These are phyloP conservation scores for Scheffersomyces lignicola DNA, from an alignment of 1,139 yeast species.

Conservation along the genomic window DNA sequence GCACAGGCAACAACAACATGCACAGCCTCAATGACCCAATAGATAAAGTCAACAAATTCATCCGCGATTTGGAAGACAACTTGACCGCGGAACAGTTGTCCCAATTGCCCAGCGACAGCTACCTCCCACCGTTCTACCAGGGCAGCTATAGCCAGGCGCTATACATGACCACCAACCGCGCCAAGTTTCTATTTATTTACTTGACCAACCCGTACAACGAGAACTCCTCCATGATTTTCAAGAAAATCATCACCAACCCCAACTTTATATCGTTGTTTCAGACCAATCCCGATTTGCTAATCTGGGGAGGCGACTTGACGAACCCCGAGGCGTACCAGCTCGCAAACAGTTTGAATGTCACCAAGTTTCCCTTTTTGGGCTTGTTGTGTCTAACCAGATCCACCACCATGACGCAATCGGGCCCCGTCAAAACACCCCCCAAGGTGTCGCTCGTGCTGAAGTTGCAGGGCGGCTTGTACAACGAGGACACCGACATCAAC, in stretches of 20 bases:
- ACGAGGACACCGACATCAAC: slow-evolving; percentile 22
- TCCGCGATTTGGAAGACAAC: slow-evolving; percentile 37
- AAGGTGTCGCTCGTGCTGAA: slow-evolving; percentile 63
- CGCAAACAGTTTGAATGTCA: slow-evolving; percentile 71
- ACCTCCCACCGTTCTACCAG: slow-evolving; percentile 54
- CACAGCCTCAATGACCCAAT: slow-evolving; percentile 27
- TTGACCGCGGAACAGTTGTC: slow-evolving; percentile 23
- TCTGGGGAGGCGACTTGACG: slow-evolving; percentile 89
- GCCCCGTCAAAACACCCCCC: slow-evolving; percentile 52
- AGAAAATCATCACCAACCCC: slow-evolving; percentile 55
- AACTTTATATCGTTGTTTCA: slow-evolving; percentile 50
- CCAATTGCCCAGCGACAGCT: slow-evolving; percentile 4
- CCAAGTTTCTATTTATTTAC: slow-evolving; percentile 70
- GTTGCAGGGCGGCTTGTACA: slow-evolving; percentile 60
- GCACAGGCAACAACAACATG: slow-evolving; percentile 1
- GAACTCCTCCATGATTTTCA: slow-evolving; percentile 53
- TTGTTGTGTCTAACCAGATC: slow-evolving; percentile 57
- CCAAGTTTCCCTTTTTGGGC: slow-evolving; percentile 81
- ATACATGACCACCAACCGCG: slow-evolving; percentile 62
- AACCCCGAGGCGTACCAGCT: slow-evolving; percentile 84
- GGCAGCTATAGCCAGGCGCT: slow-evolving; percentile 81
- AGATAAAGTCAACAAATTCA: slow-evolving; percentile 34
- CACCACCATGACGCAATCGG: slow-evolving; percentile 60
- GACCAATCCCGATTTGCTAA: slow-evolving; percentile 50
- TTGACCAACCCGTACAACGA: slow-evolving; percentile 76